These are phyloP conservation scores for Flammula alnicola DNA, from an alignment of 1,284 basidiomycete genomes.

Conservation along the genomic window DNA sequence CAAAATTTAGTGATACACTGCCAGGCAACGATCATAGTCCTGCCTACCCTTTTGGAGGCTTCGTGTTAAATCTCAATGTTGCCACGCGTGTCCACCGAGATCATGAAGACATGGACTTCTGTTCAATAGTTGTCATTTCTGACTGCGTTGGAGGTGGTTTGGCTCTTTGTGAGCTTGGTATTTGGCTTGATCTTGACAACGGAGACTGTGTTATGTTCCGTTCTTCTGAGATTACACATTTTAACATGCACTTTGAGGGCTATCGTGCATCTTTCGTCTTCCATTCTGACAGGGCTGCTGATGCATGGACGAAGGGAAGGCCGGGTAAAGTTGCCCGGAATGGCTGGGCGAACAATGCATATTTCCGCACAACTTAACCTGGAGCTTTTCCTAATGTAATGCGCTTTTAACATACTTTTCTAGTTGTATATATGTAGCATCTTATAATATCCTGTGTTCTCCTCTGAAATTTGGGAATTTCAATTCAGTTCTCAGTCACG, in stretches of 20 bases:
- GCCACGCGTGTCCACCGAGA: conserved; percentile 25
- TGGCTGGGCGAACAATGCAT: conserved; percentile 10
- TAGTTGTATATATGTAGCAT: too few species aligned
- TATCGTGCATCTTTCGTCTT: conserved; percentile 25
- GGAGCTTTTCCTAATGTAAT: too few species aligned
- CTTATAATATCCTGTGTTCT: too few species aligned
- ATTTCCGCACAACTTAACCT: too few species aligned
- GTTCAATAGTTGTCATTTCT: conserved; percentile 24
- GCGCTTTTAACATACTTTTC: too few species aligned
- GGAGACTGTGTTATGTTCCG: conserved; percentile 22
- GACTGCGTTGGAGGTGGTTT: conserved; percentile 24
- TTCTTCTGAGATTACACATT: conserved; percentile 24
- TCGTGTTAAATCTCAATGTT: conserved; percentile 29
- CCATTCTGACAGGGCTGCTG: conserved; percentile 16
- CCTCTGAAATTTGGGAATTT: too few species aligned
- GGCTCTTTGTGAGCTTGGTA: conserved; percentile 22
- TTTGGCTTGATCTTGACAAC: conserved; percentile 12
- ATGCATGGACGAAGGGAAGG: conserved; percentile 14
- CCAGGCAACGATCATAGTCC: conserved; percentile 10
- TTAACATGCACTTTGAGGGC: conserved; percentile 26
- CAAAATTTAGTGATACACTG: background rate
- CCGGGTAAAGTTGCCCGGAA: background rate
- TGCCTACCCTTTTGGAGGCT: conserved; percentile 27
- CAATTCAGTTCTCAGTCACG: too few species aligned
- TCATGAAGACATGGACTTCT: conserved; percentile 22